phyloP scores from a whole-genome alignment of 768 basidiomycete species.

The Lactarius hatsudake region DNA sequence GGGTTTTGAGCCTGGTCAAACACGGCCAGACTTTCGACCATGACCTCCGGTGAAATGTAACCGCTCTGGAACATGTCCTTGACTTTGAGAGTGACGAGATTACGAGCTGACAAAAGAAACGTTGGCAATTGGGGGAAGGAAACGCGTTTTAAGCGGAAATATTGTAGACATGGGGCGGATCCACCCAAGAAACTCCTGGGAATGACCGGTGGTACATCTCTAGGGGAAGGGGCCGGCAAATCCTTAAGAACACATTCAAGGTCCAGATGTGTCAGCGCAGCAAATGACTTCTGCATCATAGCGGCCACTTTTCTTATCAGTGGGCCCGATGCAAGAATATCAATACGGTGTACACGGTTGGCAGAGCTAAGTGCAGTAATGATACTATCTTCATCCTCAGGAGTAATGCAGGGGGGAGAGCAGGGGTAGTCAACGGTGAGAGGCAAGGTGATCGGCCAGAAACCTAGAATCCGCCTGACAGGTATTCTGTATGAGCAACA shows the following conservation, averaged over 20 bases:
- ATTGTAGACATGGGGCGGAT: not conserved
- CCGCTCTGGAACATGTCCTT: not conserved
- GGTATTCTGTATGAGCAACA: not conserved
- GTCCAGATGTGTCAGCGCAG: not conserved
- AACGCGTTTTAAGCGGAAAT: not conserved
- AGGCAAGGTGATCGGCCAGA: not conserved
- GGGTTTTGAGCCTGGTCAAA: not conserved
- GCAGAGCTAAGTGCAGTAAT: not conserved
- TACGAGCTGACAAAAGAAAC: not conserved
- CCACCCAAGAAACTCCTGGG: not conserved
- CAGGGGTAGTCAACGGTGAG: not conserved
- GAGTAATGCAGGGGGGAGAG: no score
- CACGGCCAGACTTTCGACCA: not conserved
- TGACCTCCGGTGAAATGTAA: not conserved
- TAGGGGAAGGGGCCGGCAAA: no score
- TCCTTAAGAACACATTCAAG: not conserved
- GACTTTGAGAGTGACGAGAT: not conserved
- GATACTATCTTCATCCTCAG: not conserved
- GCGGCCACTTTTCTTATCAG: not conserved
- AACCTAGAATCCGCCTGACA: not conserved
- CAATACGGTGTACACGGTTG: not conserved
- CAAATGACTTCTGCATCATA: not conserved
- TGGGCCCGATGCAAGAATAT: not conserved
- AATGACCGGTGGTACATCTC: not conserved
- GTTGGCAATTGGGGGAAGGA: not conserved